Percentiles rank a stretch among this genome's conserved stretches.
Conservation (phyloP, 2,329 filamentous ascomycete species). For the Leptodontidium sp. region DNA sequence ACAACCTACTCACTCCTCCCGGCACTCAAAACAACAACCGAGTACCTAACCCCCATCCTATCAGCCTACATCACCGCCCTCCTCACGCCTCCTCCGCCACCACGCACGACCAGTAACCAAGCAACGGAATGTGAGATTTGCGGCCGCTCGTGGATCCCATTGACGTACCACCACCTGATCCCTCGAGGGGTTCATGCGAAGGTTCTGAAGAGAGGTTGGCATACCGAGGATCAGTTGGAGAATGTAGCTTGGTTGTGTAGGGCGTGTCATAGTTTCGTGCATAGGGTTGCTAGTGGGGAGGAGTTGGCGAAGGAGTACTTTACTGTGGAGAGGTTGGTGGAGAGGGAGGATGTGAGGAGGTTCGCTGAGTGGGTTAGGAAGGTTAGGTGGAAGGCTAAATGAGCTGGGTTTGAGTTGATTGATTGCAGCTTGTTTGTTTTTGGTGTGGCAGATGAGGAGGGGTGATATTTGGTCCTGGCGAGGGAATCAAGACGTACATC, state of each 20-base stretch:
- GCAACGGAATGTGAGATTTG: conserved; percentile 78
- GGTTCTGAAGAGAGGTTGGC: conserved; percentile 80
- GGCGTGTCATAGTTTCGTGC: conserved; percentile 85
- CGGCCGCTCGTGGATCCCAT: conserved; percentile 73
- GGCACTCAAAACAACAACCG: conserved; percentile 53
- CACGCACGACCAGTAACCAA: conserved; percentile 61
- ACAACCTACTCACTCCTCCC: conserved; percentile 67
- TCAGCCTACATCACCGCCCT: conserved; percentile 66
- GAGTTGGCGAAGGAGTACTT: conserved; percentile 77
- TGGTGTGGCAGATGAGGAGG: background rate
- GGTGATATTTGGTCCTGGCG: background rate
- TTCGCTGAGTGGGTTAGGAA: conserved; percentile 78
- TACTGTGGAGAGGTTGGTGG: conserved; percentile 75
- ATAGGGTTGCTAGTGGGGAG: conserved; percentile 78
- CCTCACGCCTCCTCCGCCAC: conserved; percentile 70
- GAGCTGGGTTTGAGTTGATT: background rate
- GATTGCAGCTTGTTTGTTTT: background rate
- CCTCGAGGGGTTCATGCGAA: conserved; percentile 81
- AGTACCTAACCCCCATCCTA: conserved; percentile 70
- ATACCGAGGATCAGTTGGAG: conserved; percentile 75
- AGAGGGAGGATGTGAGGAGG: conserved; percentile 73
- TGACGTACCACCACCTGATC: conserved; percentile 88
- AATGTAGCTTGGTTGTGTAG: conserved; percentile 88
- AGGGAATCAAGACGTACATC: background rate
- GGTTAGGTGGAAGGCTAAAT: conserved; percentile 73